Evolutionary conservation across 2,329 filamentous ascomycete species (phyloP), one percentile per base, ranked within the genome.

Genomic region (Penicillium palitans): DNA sequence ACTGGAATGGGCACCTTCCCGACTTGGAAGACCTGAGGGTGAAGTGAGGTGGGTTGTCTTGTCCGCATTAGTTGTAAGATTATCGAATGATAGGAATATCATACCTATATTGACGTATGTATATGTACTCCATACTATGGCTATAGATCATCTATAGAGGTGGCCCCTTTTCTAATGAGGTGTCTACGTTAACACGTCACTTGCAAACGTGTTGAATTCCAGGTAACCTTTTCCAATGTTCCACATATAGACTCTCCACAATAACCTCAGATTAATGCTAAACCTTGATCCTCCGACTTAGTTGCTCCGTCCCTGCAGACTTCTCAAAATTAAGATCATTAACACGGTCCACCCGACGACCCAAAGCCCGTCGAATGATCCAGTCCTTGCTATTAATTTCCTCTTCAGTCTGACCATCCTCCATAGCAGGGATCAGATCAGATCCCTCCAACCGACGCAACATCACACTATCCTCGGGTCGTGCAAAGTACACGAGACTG

Each of bases 401-500:
- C 50, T 77, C 72, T 49, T 76, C 74, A 3, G 65, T 63, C 21
- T 69, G 68, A 6, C 63, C 71, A 12, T 68, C 62, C 15, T 63
- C 66, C 27, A 77, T 58, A 1, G 64, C 61, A 33, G 75, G 73
- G 55, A 78, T 76, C 12, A 63, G 61, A 46, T 66, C 55, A 47
- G 74, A 72, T 0, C 73, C 73, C 9, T 75, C 69, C 57, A 79
- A 50, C 40, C 75, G 67, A 58, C 71, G 76, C 65, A 82, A 62
- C 24, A 78, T 52, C 17, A 82, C 77, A 25, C 79, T 72, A 69
- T 83, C 78, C 64, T 78, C 80, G 3, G 82, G 82, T 61, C 83
- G 68, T 29, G 76, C 72, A 68, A 85, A 85, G 64, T 84, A 84
- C 10, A 84, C 82, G 21, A 85, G 62, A 68, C 81, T 83, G 65